Percentiles rank a stretch among this genome's conserved stretches.
phyloP scores from a whole-genome alignment of 2,329 filamentous ascomycete species.

The Chaetomium strumarium region DNA sequence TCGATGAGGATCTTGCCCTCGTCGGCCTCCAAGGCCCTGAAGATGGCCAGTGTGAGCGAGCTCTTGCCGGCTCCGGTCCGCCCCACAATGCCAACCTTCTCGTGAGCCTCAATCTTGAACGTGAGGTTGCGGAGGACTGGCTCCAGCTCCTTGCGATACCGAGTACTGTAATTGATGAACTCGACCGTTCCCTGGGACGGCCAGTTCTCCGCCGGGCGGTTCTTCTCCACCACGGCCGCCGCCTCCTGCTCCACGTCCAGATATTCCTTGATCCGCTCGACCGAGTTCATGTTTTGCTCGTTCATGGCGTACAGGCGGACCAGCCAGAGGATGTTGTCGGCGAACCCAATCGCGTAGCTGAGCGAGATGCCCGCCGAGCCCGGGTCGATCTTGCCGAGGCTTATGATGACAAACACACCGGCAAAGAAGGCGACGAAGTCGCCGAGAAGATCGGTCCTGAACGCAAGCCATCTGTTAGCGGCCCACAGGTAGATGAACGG shows the following conservation, averaged over 20 bases:
- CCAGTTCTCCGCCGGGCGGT: conserved; percentile 74
- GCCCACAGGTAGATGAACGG: conserved; percentile 97
- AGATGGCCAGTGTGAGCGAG: conserved; percentile 85
- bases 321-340: conserved; percentile 94
- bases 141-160: conserved; percentile 82
- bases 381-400: conserved; percentile 75
- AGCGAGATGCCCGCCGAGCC: conserved; percentile 90
- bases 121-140: conserved; percentile 77
- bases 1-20: conserved; percentile 86
- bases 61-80: conserved; percentile 95
- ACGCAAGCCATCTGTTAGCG: conserved; percentile 91
- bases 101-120: conserved; percentile 77
- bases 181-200: conserved; percentile 79
- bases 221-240: conserved; percentile 67
- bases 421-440: conserved; percentile 91
- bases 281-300: conserved; percentile 99
- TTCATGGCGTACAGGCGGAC: conserved; percentile 90
- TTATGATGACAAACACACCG: conserved; percentile 82
- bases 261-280: conserved; percentile 96
- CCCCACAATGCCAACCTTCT: conserved; percentile 95
- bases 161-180: conserved; percentile 82
- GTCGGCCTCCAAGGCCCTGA: conserved; percentile 89
- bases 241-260: conserved; percentile 95
- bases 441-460: conserved; percentile 84
- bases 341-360: conserved; percentile 94